phyloP scores from a whole-genome alignment of 306 rosid genomes.

The Calophaca sinica region DNA sequence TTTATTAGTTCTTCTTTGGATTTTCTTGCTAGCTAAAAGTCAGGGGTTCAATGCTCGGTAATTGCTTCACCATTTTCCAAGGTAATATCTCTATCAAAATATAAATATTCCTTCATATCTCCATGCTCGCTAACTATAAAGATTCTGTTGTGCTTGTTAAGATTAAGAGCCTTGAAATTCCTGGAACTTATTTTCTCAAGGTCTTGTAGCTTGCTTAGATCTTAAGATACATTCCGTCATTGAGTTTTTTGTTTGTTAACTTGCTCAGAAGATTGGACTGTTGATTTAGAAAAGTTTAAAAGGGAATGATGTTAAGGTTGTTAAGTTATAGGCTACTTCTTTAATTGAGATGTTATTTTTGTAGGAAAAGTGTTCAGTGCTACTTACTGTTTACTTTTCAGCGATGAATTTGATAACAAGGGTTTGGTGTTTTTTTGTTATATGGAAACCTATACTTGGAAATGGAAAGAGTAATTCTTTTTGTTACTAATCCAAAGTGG shows the following conservation, averaged over 20 bases:
- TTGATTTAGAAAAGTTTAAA: constrained; percentile 16
- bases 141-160: not conserved
- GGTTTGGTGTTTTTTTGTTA: not conserved
- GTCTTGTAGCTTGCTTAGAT: constrained; percentile 21
- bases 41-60: too few relatives aligned
- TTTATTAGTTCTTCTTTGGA: too few relatives aligned
- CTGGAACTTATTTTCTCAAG: constrained; percentile 18
- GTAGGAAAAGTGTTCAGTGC: not conserved
- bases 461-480: constrained; percentile 10
- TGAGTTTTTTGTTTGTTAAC: too few relatives aligned
- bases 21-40: too few relatives aligned
- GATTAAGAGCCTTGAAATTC: constrained; percentile 15
- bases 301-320: constrained; percentile 1
- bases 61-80: constrained; percentile 26
- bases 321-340: not conserved
- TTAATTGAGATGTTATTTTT: constrained; percentile 15
- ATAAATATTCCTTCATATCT: not conserved
- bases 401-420: not conserved
- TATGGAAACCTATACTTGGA: constrained; percentile 24
- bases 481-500: too few relatives aligned
- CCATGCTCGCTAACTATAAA: not conserved
- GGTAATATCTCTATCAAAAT: constrained; percentile 44
- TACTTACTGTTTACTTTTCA: not conserved
- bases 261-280: not conserved
- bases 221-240: not conserved